Evolutionary conservation across 2,329 filamentous ascomycete species (phyloP).

Genomic region (Nigrospora sphaerica): DNA sequence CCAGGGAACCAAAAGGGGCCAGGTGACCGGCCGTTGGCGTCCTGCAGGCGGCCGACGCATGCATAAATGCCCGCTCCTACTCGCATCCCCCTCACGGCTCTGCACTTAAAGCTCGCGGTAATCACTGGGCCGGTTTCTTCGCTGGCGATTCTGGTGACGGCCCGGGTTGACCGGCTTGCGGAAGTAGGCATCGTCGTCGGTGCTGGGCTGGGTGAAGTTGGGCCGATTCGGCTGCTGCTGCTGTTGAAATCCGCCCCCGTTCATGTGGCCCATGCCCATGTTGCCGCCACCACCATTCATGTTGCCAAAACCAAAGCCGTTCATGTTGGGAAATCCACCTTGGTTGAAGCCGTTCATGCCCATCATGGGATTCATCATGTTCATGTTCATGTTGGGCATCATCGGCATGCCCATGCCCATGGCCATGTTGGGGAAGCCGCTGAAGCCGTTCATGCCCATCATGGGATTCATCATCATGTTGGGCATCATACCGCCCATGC

Average conservation of each 20-base stretch:
- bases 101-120: conserved; percentile 67
- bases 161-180: conserved; percentile 93
- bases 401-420: conserved; percentile 25
- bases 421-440: conserved; percentile 22
- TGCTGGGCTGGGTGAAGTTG: conserved; percentile 45
- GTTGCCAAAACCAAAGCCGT: conserved; percentile 13
- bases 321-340: conserved; percentile 14
- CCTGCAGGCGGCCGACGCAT: too few species aligned
- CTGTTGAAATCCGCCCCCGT: conserved; percentile 14
- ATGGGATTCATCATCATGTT: conserved; percentile 32
- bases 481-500: conserved; percentile 34
- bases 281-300: conserved; percentile 25
- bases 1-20: too few species aligned
- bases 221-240: conserved; percentile 14
- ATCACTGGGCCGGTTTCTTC: conserved; percentile 78
- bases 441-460: conserved; percentile 30
- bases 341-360: conserved; percentile 28
- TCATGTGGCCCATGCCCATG: conserved; percentile 23
- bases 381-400: conserved; percentile 32
- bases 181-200: conserved; percentile 88
- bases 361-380: conserved; percentile 28
- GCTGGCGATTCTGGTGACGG: conserved; percentile 75
- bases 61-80: too few species aligned
- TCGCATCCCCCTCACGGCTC: too few species aligned
- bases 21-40: too few species aligned